Evolutionary conservation across 2,329 filamentous ascomycete genomes (phyloP), one percentile per base, ranked within the genome.

Genomic region (Aspergillus vadensis): DNA sequence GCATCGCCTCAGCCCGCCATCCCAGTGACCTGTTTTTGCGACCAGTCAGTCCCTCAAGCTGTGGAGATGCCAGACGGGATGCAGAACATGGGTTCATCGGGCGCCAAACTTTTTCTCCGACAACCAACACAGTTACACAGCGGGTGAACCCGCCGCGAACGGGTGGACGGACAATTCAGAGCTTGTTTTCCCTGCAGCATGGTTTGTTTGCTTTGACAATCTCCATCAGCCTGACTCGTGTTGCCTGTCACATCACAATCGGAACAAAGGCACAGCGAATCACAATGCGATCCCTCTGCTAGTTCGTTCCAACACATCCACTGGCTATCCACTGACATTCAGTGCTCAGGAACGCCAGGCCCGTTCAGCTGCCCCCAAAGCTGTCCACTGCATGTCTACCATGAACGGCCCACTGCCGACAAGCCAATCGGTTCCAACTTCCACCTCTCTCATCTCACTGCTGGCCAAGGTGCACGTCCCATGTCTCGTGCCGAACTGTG

Each of bases 401-500:
- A 44, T 36, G 32, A 36, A 36, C 10, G 32, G 32, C 32, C 32
- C 41, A 23, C 19, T 23, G 23, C 6, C 23, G 15, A 14, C 21
- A 14, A 4, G 14, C 44, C 44, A 49, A 30, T 50, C 25, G 25
- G 25, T 32, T 30, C n/a, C 41, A 44, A 14, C 41, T 23, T 6
- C 41, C 41, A 12, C 17, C 15, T 25, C 15, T 30, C 38, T 21
- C 4, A 15, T 38, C 21, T 23, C 19, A 23, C 32, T 15, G 21
- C 23, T 19, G 32, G 38, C 15, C 14, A 32, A 23, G 23, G 39
- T 36, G 53, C 53, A 55, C 53, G 53, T 39, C 27, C 27, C 17
- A 43, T 36, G 39, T 30, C 27, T 55, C 38, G 38, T 55, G 52
- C 52, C 52, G 52, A 55, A 53, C 51, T 38, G 51, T 36, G 53